Evolutionary conservation across 331 rosid species (phyloP).

Genomic region (Malus hybrid): DNA sequence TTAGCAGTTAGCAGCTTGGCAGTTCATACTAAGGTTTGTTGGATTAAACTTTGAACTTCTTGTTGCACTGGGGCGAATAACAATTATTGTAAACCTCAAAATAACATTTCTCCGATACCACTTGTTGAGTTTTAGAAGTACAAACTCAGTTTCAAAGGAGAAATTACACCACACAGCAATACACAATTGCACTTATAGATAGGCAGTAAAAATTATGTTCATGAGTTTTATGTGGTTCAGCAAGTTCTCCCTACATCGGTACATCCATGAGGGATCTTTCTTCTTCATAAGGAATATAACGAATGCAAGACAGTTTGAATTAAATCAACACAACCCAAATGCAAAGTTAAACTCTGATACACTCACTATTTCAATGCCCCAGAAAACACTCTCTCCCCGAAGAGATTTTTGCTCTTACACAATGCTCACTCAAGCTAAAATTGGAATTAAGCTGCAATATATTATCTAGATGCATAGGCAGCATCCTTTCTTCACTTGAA

Average conservation of each 20-base stretch:
- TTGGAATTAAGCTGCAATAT: not conserved
- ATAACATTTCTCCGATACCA: too few relatives aligned
- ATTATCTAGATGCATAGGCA: not conserved
- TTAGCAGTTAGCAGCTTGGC: slow-evolving; percentile 87
- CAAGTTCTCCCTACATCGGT: not conserved
- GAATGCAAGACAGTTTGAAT: not conserved
- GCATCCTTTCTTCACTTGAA: not conserved
- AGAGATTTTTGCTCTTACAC: not conserved
- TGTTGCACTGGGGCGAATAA: too few relatives aligned
- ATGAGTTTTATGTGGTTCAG: not conserved
- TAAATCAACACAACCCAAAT: not conserved
- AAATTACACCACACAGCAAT: not conserved
- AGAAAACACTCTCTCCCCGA: not conserved
- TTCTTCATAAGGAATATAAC: not conserved
- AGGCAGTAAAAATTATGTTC: not conserved
- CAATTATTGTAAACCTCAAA: too few relatives aligned
- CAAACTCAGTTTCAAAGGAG: not conserved
- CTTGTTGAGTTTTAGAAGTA: not conserved
- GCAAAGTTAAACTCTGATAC: not conserved
- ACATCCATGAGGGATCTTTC: not conserved
- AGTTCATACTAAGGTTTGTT: slow-evolving; percentile 61
- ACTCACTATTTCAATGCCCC: not conserved
- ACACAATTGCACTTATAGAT: not conserved
- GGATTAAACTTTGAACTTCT: too few relatives aligned
- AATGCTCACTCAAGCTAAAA: not conserved